Conservation (phyloP, 257 asterid species). For the Coffea eugenioides region DNA sequence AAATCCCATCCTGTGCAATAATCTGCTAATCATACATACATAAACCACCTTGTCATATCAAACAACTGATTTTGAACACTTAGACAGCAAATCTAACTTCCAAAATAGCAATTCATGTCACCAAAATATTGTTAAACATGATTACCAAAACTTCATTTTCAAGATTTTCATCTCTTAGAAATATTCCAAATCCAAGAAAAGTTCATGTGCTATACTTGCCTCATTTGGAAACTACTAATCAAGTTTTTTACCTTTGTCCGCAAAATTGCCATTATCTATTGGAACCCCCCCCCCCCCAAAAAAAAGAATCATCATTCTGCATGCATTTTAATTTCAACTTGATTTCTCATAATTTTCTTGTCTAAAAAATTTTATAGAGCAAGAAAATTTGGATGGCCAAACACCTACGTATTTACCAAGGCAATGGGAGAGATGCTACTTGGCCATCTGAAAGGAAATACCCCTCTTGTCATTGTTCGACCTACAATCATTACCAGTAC, state of each 20-base stretch:
- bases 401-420: conserved; percentile 74
- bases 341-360: background rate
- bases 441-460: conserved; percentile 34
- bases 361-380: conserved; percentile 37
- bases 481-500: conserved; percentile 81
- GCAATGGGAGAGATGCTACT: conserved; percentile 87
- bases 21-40: too few species aligned
- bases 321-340: background rate
- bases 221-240: background rate
- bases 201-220: background rate
- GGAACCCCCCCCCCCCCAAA: background rate
- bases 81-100: background rate
- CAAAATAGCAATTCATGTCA: background rate
- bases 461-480: conserved; percentile 60
- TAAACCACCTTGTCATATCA: background rate
- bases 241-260: background rate
- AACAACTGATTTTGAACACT: background rate
- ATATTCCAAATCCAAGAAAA: background rate
- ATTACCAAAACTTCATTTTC: background rate
- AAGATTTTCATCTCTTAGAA: background rate
- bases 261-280: background rate
- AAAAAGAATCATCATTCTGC: background rate
- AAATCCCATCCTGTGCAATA: too few species aligned
- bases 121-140: background rate
- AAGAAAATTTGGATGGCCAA: conserved; percentile 81